A percentile compares a stretch with the other conserved stretches of the same genome.
These are phyloP conservation scores for Prototheca cutis DNA, from an alignment of 163 green algal genomes.

Conservation along the genomic window DNA sequence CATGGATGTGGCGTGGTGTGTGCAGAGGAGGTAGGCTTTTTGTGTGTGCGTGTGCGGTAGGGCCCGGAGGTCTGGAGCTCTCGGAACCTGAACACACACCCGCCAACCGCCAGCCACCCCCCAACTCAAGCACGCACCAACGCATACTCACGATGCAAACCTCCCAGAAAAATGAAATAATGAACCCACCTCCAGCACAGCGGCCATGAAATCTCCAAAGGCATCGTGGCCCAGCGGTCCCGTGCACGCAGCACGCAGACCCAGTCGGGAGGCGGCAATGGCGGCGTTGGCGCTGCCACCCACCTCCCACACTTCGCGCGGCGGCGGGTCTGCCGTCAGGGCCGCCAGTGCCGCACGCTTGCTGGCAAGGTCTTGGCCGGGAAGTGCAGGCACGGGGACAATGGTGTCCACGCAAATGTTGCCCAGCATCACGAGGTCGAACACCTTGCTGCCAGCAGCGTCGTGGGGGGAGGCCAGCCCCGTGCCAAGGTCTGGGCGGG, in stretches of 20 bases:
- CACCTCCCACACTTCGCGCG: constrained; percentile 41
- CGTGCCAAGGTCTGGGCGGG: neutral
- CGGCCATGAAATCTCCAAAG: constrained; percentile 68
- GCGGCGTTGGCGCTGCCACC: constrained; percentile 84
- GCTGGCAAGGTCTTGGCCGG: constrained; percentile 18
- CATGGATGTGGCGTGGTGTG: too few species aligned
- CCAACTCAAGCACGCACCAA: neutral
- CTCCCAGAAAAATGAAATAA: neutral
- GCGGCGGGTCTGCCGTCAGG: constrained; percentile 9
- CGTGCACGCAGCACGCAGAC: constrained; percentile 47
- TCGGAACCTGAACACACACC: neutral
- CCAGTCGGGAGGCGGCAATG: constrained; percentile 70
- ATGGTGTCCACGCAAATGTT: constrained; percentile 90
- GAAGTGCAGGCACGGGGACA: constrained; percentile 46
- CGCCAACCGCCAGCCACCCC: neutral
- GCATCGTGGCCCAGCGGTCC: constrained; percentile 71
- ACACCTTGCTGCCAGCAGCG: constrained; percentile 7
- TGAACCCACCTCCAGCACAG: constrained; percentile 52
- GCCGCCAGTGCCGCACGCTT: constrained; percentile 16
- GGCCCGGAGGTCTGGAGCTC: neutral
- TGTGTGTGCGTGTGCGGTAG: neutral
- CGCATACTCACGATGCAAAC: too few species aligned
- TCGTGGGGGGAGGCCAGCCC: neutral
- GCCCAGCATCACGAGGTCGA: constrained; percentile 60
- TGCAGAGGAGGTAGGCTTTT: too few species aligned